phyloP scores from a whole-genome alignment of 2,329 filamentous ascomycete genomes.

The Fusarium sp. region DNA sequence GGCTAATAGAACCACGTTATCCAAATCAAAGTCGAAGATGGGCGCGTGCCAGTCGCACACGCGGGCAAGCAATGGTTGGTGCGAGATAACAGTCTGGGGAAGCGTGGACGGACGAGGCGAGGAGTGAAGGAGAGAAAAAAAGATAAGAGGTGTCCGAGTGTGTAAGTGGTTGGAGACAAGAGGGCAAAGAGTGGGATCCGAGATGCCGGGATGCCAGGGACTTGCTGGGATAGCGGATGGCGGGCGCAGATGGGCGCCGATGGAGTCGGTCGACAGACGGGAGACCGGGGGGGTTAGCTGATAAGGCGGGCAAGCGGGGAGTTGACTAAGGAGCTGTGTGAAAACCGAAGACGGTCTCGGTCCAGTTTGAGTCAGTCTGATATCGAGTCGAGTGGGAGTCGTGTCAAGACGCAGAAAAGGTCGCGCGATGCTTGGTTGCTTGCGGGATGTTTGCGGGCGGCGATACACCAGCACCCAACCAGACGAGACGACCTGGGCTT shows the following conservation, averaged over 20 bases:
- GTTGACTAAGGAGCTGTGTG: conserved; percentile 36
- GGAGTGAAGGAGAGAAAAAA: conserved; percentile 32
- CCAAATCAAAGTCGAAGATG: conserved; percentile 35
- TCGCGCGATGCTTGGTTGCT: conserved; percentile 12
- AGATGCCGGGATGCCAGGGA: conserved; percentile 44
- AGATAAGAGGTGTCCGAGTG: conserved; percentile 42
- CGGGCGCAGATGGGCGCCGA: conserved; percentile 46
- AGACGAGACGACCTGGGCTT: conserved; percentile 33
- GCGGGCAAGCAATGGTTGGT: conserved; percentile 42
- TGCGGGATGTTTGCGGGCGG: conserved; percentile 12
- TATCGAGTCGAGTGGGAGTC: neutral
- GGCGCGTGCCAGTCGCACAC: conserved; percentile 26
- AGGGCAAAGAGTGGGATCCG: conserved; percentile 44
- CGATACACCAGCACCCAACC: conserved; percentile 31
- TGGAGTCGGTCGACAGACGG: conserved; percentile 40
- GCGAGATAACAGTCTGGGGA: conserved; percentile 48
- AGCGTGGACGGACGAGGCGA: conserved; percentile 35
- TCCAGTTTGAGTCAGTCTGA: conserved; percentile 20
- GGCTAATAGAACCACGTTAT: conserved; percentile 48
- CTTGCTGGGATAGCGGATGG: conserved; percentile 41
- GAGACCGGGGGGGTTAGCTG: conserved; percentile 43
- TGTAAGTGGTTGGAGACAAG: conserved; percentile 43
- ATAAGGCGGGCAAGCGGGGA: conserved; percentile 45
- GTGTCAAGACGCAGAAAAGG: neutral
- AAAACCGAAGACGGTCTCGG: conserved; percentile 29